These are phyloP conservation scores for Lotus japonicus DNA, from an alignment of 306 rosid species.

Conservation along the genomic window DNA sequence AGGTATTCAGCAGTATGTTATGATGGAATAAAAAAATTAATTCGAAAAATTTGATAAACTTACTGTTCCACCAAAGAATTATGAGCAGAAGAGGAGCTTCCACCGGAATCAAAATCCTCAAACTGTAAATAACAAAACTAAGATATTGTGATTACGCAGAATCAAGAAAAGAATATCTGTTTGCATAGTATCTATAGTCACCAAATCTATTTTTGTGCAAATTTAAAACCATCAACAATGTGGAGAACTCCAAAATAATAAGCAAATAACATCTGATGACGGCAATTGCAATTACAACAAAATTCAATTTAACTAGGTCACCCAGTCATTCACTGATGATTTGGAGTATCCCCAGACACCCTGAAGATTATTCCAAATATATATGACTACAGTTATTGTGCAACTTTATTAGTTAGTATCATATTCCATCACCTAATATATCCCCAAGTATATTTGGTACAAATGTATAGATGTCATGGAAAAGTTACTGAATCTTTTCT, in stretches of 20 bases:
- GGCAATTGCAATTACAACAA: not conserved
- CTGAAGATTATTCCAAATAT: constrained; percentile 3
- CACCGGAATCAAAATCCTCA: constrained; percentile 40
- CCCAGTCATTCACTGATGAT: not conserved
- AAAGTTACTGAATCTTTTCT: not conserved
- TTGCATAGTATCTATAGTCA: not conserved
- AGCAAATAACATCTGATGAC: not conserved
- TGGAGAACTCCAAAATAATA: not conserved
- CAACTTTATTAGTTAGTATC: not conserved
- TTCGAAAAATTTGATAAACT: not conserved
- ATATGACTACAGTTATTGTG: not conserved
- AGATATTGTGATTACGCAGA: not conserved
- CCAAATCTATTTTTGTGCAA: not conserved
- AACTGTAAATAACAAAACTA: constrained; percentile 32
- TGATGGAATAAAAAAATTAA: not conserved
- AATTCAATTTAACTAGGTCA: not conserved
- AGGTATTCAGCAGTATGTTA: constrained; percentile 1
- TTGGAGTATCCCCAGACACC: not conserved
- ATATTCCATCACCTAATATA: not conserved
- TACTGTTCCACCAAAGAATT: constrained; percentile 44
- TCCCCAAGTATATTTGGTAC: not conserved
- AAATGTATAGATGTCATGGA: not conserved
- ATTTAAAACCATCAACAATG: constrained; percentile 7
- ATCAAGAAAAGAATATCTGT: not conserved
- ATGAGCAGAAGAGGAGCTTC: constrained; percentile 21